phyloP scores from a whole-genome alignment of 495 filamentous ascomycete species.

The Talaromyces adpressus region DNA sequence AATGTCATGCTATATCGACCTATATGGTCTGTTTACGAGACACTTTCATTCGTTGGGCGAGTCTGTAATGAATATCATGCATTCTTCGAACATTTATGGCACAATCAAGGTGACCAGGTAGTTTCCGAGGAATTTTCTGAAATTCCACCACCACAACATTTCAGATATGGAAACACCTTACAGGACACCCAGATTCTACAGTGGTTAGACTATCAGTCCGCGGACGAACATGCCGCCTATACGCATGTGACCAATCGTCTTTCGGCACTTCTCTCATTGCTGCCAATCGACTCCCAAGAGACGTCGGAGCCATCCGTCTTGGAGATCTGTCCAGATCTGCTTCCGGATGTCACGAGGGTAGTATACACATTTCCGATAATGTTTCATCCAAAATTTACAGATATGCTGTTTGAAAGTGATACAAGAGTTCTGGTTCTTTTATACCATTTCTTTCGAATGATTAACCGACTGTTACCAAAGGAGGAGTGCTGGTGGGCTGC shows the following conservation, averaged over 20 bases:
- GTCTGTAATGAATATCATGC: background rate
- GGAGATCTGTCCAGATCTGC: background rate
- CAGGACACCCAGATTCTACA: background rate
- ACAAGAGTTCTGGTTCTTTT: background rate
- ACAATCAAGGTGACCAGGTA: background rate
- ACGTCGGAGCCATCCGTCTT: background rate
- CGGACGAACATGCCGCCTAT: background rate
- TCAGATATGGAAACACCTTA: background rate
- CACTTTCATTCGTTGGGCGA: background rate
- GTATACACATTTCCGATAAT: background rate
- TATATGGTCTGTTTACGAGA: background rate
- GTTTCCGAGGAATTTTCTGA: background rate
- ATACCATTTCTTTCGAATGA: slow-evolving; percentile 1
- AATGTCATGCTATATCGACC: background rate
- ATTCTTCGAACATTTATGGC: background rate
- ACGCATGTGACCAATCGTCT: background rate
- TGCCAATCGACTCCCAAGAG: background rate
- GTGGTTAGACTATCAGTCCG: background rate
- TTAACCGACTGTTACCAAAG: background rate
- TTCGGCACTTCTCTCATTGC: background rate
- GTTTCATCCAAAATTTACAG: background rate
- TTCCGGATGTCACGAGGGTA: background rate
- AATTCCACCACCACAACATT: background rate
- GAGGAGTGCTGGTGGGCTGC: slow-evolving; percentile 3
- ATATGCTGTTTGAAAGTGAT: background rate